These are phyloP conservation scores for Rasamsonia emersonii DNA, from an alignment of 2,329 filamentous ascomycete genomes.

Conservation along the genomic window DNA sequence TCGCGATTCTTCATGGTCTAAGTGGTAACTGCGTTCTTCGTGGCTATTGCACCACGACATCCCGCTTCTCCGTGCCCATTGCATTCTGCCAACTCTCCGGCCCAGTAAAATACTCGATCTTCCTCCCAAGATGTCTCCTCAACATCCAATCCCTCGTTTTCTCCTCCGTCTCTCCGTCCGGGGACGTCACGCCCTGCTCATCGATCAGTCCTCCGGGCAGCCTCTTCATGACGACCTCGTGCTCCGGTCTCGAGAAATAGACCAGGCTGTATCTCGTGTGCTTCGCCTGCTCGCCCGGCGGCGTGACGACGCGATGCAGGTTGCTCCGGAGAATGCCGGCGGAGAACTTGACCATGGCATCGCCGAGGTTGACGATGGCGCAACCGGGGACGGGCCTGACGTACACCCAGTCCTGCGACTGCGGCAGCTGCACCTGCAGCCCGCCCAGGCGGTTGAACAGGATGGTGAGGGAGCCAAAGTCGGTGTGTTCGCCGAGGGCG, in stretches of 20 bases:
- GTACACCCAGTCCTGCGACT: slow-evolving; percentile 3
- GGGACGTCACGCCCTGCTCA: no score
- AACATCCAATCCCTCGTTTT: no score
- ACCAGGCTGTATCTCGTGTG: slow-evolving; percentile 4
- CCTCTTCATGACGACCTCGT: slow-evolving; percentile 4
- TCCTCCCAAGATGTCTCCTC: no score
- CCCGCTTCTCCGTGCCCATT: no score
- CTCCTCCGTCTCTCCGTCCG: no score
- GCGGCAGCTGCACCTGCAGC: slow-evolving; percentile 4
- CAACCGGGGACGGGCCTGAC: slow-evolving; percentile 2
- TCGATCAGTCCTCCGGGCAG: slow-evolving; percentile 5
- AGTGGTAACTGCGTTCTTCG: no score
- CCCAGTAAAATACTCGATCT: no score
- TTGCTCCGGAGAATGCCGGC: slow-evolving; percentile 6
- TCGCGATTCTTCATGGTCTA: no score
- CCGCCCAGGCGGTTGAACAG: slow-evolving; percentile 5
- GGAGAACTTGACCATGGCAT: slow-evolving; percentile 7
- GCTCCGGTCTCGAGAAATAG: slow-evolving; percentile 3
- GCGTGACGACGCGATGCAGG: slow-evolving; percentile 4
- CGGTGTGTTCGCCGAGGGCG: slow-evolving; percentile 4
- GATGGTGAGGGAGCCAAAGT: slow-evolving; percentile 5
- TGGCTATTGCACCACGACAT: no score
- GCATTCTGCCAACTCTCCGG: no score
- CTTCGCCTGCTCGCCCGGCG: slow-evolving; percentile 4
- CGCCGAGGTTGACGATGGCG: slow-evolving; percentile 6